Base-by-base conservation (phyloP, 2,329 filamentous ascomycete genomes). In the Neonectria punicea region DNA sequence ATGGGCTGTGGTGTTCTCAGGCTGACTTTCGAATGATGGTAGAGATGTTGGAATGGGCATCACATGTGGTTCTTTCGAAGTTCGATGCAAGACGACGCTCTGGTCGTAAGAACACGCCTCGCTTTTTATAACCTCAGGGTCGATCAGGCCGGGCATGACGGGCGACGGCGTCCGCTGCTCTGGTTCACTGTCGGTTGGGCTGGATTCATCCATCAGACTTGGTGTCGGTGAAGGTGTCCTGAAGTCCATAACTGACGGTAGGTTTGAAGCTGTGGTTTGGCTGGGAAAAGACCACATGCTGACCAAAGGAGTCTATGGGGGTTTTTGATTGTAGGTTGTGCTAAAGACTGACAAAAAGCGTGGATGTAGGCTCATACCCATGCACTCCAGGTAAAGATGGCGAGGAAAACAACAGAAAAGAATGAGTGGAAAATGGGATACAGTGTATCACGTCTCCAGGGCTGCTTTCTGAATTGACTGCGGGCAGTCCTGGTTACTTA, bases 171-270 rank as follows among this genome's bases (percentile, higher is more conserved):
- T 58, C 16, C 39, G 47, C 34, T 59, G 54, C 13, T 28, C 49
- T 13, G 34, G n/a, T 32, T 59, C 43, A 9, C 51, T 55, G 14
- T 39, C 36, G 10, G 43, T 46, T 14, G 53, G 46, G 25, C 53
- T 57, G 11, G 51, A 47, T 34, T 36, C 56, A 20, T 61, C 28
- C n/a, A 47, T 56, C 13, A 56, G 50, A 5, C 41, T 32, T 16
- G 57, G 57, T 9, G 34, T 28, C 20, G 62, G 57, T 5, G 62
- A 61, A 14, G 57, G 57, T 22, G 53, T 56, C 30, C 57, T 61
- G 20, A 50, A 41, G 10, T 65, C 51, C 8, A 60, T 53, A 28
- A 36, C 36, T 11, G 41, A 47, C 4, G 47, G 18, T 10, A 34
- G 16, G 32, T 25, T 41, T 20, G 39, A 53, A 7, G 25, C 25